Conservation (phyloP, 176 grass and related monocot genomes). For the Dactylis glomerata region DNA sequence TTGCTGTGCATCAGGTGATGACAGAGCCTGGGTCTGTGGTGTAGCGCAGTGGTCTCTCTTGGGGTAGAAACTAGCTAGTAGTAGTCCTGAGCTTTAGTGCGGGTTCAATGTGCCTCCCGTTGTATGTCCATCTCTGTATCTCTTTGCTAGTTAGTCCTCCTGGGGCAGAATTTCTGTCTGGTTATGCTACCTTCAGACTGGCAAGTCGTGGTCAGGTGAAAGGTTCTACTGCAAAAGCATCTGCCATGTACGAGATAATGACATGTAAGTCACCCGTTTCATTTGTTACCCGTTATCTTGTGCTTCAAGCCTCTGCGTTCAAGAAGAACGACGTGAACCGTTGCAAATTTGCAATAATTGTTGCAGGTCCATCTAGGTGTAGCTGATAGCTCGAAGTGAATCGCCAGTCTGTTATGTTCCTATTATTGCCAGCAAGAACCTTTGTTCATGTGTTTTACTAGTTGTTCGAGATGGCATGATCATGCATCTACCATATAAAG, state of each 20-base stretch:
- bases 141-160: background rate
- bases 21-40: background rate
- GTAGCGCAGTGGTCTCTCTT: background rate
- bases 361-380: background rate
- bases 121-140: background rate
- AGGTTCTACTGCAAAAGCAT: background rate
- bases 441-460: too few relatives aligned
- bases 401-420: too few relatives aligned
- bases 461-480: too few relatives aligned
- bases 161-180: background rate
- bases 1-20: background rate
- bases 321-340: too few relatives aligned
- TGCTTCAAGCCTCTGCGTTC: background rate
- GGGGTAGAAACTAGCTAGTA: background rate
- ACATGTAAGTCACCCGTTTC: background rate
- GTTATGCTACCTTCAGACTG: background rate
- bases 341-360: background rate
- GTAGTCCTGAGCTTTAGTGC: constrained; percentile 22
- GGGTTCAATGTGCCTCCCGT: constrained; percentile 14
- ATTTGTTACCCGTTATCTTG: background rate
- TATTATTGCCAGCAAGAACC: too few relatives aligned
- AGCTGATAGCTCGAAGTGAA: too few relatives aligned
- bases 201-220: background rate
- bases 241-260: background rate
- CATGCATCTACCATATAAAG: too few relatives aligned